phyloP scores from a whole-genome alignment of 2,329 filamentous ascomycete genomes.

The Talaromyces piceae region DNA sequence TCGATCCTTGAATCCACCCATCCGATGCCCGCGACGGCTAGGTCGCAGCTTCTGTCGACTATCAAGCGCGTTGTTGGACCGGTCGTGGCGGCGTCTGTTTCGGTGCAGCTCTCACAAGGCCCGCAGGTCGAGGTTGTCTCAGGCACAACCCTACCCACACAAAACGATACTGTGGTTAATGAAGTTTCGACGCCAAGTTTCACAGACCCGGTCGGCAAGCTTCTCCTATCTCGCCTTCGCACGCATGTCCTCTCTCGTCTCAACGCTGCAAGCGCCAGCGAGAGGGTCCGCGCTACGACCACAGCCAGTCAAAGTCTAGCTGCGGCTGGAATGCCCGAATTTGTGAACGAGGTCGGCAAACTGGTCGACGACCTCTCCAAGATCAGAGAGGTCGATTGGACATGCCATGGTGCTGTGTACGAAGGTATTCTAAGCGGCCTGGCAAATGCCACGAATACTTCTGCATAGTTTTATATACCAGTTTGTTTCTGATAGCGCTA shows the following conservation, averaged over 20 bases:
- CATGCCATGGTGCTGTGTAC: slow-evolving; percentile 51
- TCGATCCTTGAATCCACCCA: slow-evolving; percentile 43
- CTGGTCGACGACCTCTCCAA: slow-evolving; percentile 52
- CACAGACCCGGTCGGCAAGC: slow-evolving; percentile 53
- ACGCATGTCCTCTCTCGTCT: slow-evolving; percentile 49
- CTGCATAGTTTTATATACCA: not conserved
- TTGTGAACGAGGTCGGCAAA: slow-evolving; percentile 51
- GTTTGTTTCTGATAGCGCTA: not conserved
- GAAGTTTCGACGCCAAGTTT: slow-evolving; percentile 34
- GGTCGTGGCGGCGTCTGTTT: slow-evolving; percentile 36
- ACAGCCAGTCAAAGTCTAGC: slow-evolving; percentile 54
- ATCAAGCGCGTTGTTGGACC: slow-evolving; percentile 48
- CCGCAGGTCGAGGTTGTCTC: slow-evolving; percentile 21
- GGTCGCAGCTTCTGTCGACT: slow-evolving; percentile 39
- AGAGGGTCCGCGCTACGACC: slow-evolving; percentile 50
- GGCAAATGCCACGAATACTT: not conserved
- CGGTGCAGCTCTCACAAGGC: slow-evolving; percentile 16
- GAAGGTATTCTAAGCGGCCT: slow-evolving; percentile 41
- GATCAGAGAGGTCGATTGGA: slow-evolving; percentile 53
- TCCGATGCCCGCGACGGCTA: slow-evolving; percentile 40
- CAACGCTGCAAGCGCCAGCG: slow-evolving; percentile 52
- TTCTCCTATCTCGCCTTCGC: slow-evolving; percentile 53
- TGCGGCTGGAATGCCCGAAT: slow-evolving; percentile 54
- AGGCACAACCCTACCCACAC: not conserved
- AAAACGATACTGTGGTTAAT: not conserved